Evolutionary conservation across 2,329 filamentous ascomycete genomes (phyloP).

Genomic region (Chrysosphaeria jannelii): DNA sequence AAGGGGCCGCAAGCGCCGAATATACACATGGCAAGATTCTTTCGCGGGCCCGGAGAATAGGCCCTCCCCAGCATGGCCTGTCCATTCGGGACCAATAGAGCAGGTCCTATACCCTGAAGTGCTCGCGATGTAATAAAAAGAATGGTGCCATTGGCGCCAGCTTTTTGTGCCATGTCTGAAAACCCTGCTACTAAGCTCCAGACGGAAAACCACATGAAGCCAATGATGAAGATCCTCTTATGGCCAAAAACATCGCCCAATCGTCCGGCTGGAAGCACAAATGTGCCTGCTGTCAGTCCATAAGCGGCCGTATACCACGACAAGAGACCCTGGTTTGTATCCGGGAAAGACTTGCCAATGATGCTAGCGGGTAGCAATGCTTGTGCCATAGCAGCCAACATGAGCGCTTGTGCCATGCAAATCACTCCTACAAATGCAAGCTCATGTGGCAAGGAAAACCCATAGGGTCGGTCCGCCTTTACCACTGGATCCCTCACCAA

Average conservation of each 20-base stretch:
- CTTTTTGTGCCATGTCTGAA: constrained; percentile 5
- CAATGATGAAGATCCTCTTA: constrained; percentile 20
- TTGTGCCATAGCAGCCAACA: constrained; percentile 16
- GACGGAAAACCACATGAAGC: constrained; percentile 21
- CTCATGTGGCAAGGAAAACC: constrained; percentile 7
- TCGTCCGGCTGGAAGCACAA: constrained; percentile 24
- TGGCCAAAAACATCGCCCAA: constrained; percentile 27
- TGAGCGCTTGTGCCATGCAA: constrained; percentile 14
- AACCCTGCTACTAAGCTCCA: constrained; percentile 21
- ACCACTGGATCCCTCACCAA: too few relatives aligned
- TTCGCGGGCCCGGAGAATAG: constrained; percentile 23
- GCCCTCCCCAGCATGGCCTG: constrained; percentile 27
- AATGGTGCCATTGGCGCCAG: constrained; percentile 4
- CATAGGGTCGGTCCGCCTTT: constrained; percentile 3
- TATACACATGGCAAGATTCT: constrained; percentile 26
- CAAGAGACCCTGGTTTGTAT: constrained; percentile 13
- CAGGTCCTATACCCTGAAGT: constrained; percentile 20
- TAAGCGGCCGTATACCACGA: constrained; percentile 28
- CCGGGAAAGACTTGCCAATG: constrained; percentile 16
- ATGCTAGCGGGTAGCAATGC: constrained; percentile 16
- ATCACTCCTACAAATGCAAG: constrained; percentile 11
- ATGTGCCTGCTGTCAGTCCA: constrained; percentile 21
- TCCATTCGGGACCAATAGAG: constrained; percentile 30
- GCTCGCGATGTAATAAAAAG: constrained; percentile 6
- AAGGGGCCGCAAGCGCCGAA: constrained; percentile 17